Conservation (phyloP, 306 rosid genomes). For the Echinosophora koreensis region DNA sequence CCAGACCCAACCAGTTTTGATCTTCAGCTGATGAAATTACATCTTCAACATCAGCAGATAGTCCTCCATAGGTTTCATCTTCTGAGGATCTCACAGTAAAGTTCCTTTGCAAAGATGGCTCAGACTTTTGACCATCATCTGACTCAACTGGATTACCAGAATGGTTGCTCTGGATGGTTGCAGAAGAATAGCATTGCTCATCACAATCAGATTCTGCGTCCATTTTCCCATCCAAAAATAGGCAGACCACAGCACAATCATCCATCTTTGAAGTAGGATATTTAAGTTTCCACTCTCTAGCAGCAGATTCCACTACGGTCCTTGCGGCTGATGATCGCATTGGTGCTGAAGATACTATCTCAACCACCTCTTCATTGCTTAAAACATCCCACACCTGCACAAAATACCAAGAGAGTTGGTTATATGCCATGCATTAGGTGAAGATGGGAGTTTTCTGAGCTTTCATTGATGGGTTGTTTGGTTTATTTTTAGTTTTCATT, state of each 20-base stretch:
- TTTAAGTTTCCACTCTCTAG: constrained; percentile 86
- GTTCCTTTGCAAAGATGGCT: constrained; percentile 85
- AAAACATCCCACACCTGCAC: constrained; percentile 95
- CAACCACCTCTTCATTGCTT: constrained; percentile 95
- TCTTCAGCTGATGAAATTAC: constrained; percentile 63
- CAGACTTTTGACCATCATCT: constrained; percentile 77
- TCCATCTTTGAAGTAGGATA: constrained; percentile 98
- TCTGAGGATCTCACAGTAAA: constrained; percentile 75
- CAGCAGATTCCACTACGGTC: constrained; percentile 84
- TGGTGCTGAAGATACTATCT: constrained; percentile 79
- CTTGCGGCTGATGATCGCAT: constrained; percentile 80
- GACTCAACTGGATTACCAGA: constrained; percentile 77
- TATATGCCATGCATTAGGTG: not conserved
- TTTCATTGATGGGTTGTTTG: not conserved
- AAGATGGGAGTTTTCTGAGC: constrained; percentile 10
- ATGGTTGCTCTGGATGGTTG: constrained; percentile 72
- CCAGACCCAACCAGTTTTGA: constrained; percentile 87
- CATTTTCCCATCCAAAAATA: constrained; percentile 91
- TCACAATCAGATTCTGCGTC: constrained; percentile 88
- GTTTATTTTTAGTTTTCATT: no score
- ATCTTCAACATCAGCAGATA: constrained; percentile 54
- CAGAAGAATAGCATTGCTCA: constrained; percentile 85
- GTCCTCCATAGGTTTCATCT: constrained; percentile 56
- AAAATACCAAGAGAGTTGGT: not conserved
- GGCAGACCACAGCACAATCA: constrained; percentile 94